Evolutionary conservation across 495 filamentous ascomycete species (phyloP).

Genomic region (Cenococcum geophilum): DNA sequence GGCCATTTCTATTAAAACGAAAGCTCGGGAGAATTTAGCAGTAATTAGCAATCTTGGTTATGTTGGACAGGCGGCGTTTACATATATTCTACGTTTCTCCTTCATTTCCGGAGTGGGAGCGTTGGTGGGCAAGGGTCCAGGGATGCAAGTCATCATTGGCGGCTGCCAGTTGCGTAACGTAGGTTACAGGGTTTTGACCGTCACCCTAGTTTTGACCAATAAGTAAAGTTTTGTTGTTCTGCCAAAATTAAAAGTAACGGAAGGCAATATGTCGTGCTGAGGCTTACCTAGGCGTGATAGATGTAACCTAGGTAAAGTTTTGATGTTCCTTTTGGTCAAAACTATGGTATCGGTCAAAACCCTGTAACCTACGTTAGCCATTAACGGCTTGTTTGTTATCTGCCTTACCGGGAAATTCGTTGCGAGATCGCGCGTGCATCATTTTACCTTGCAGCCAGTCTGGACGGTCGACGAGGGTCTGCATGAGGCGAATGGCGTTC

Average conservation of each 20-base stretch:
- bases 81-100: background rate
- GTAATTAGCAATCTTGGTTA: slow-evolving; percentile 5
- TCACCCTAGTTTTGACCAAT: no score
- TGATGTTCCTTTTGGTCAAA: no score
- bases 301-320: no score
- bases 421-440: slow-evolving; percentile 1
- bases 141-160: background rate
- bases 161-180: background rate
- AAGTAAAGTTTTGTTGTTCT: no score
- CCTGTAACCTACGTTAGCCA: no score
- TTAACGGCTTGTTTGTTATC: background rate
- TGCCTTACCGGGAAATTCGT: background rate
- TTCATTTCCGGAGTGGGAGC: background rate
- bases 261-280: no score
- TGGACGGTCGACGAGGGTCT: background rate
- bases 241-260: no score
- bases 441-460: background rate
- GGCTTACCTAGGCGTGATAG: no score
- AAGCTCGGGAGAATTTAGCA: background rate
- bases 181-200: no score
- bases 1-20: background rate
- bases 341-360: no score
- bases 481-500: background rate
- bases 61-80: background rate
- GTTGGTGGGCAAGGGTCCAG: background rate